Evolutionary conservation across 257 asterid genomes (phyloP), one percentile per base, ranked within the genome.

Genomic region (Solanum pennellii): DNA sequence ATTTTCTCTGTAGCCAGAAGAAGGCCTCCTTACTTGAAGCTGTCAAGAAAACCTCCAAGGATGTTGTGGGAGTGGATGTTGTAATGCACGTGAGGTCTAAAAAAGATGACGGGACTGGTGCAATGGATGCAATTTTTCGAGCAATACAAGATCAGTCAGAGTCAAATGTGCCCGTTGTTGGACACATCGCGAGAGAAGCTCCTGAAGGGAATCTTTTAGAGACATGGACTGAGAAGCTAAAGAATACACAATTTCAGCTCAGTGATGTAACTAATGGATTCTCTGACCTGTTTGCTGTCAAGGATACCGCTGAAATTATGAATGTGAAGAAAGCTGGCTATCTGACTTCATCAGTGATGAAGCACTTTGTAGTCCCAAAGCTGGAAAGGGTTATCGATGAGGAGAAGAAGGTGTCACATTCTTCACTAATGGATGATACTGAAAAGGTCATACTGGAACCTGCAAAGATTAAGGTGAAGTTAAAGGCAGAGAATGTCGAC

Each of bases 281-380:
- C 76, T 86, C 91, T 18, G 87, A 89, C 47, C 86, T 89, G 83
- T 89, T 89, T 83, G 91, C 91, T 31, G 89, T 86, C 72, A 89
- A 89, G 89, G 91, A 89, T 31, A 80, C 80, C 12, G 84, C 37
- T 69, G 91, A 87, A 87, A 86, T 89, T 31, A 89, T 86, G 68
- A 86, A 89, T 75, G 89, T 89, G 89, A 89, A 89, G 87, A 89
- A 89, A 62, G 91, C 91, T 83, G 89, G 89, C n/a, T 89, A 86
- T 33, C 72, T 86, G 87, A 86, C 91, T 75, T 74, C 91, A 41
- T 86, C 91, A 7, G 89, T 86, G 71, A 87, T 89, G 91, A 89
- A 89, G 86, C 87, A 83, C 65, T 89, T 87, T 87, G 91, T 89
- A 47, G 89, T 89, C 65, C 91, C 91, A 84, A 89, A 86, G 68